phyloP scores from a whole-genome alignment of 352 stramenopile genomes.

The Phytopythium boreale region DNA sequence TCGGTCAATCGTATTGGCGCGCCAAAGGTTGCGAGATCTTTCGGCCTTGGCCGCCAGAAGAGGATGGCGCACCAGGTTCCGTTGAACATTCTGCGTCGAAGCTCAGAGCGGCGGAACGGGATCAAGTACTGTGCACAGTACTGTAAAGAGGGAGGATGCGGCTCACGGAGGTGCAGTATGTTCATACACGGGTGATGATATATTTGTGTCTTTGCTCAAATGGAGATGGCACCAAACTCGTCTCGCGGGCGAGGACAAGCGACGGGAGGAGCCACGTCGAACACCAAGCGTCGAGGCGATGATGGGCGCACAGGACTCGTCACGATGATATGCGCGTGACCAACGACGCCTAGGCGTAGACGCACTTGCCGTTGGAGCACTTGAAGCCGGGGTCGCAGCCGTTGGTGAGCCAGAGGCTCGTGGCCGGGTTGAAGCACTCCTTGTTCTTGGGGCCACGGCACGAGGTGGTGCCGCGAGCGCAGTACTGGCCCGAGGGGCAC shows the following conservation, averaged over 20 bases:
- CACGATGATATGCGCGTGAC: not conserved
- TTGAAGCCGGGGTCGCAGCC: constrained; percentile 21
- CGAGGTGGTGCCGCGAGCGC: constrained; percentile 13
- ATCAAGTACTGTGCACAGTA: no score
- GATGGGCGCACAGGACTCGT: no score
- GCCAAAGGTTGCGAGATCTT: no score
- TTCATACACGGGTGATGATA: not conserved
- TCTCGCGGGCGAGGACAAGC: not conserved
- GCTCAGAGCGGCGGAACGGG: no score
- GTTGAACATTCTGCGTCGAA: no score
- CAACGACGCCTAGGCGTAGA: constrained; percentile 9
- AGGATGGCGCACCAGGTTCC: no score
- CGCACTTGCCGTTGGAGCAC: constrained; percentile 22
- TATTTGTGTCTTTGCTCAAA: not conserved
- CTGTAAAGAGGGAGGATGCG: no score
- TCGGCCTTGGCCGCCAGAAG: no score
- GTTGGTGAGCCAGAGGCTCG: constrained; percentile 9
- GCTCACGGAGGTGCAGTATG: no score
- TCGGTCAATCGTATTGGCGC: no score
- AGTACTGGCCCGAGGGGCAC: constrained; percentile 20
- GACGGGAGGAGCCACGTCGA: not conserved
- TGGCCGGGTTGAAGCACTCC: constrained; percentile 40
- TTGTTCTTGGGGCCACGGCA: constrained; percentile 13
- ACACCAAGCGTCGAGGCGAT: not conserved
- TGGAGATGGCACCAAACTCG: not conserved